These are phyloP conservation scores for Aspergillus ibericus DNA, from an alignment of 2,329 filamentous ascomycete species.

Conservation along the genomic window DNA sequence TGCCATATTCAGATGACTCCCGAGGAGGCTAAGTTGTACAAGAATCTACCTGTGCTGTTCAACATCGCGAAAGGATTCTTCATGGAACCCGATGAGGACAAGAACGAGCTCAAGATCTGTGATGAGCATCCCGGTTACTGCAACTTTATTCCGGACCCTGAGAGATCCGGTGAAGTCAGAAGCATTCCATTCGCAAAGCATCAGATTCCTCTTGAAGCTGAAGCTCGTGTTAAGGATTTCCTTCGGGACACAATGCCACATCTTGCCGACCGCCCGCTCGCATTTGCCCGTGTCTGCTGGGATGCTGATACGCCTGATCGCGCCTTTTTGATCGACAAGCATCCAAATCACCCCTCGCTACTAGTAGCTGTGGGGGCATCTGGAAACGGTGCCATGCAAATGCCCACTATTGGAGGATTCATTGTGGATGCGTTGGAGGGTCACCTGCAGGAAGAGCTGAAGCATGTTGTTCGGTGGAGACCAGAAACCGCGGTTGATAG, in stretches of 20 bases:
- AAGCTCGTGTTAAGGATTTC: conserved; percentile 49
- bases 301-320: conserved; percentile 58
- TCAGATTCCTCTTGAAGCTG: conserved; percentile 48
- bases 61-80: conserved; percentile 52
- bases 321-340: conserved; percentile 53
- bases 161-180: conserved; percentile 24
- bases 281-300: conserved; percentile 57
- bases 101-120: conserved; percentile 41
- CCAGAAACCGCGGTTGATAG: conserved; percentile 50
- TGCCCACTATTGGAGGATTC: conserved; percentile 52
- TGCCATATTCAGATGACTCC: conserved; percentile 52
- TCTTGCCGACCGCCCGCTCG: conserved; percentile 51
- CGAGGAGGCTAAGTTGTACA: conserved; percentile 49
- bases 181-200: conserved; percentile 45
- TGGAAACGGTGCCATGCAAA: conserved; percentile 40
- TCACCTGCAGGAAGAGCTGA: conserved; percentile 43
- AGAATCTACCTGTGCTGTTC: conserved; percentile 52
- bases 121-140: conserved; percentile 60
- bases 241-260: conserved; percentile 56
- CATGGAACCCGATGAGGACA: conserved; percentile 48
- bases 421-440: conserved; percentile 51
- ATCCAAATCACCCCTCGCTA: conserved; percentile 47
- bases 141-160: conserved; percentile 42
- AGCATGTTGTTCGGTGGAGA: conserved; percentile 50
- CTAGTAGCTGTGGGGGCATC: conserved; percentile 40